Conservation (phyloP, 306 rosid genomes). For the apple (Malus domestica) region DNA sequence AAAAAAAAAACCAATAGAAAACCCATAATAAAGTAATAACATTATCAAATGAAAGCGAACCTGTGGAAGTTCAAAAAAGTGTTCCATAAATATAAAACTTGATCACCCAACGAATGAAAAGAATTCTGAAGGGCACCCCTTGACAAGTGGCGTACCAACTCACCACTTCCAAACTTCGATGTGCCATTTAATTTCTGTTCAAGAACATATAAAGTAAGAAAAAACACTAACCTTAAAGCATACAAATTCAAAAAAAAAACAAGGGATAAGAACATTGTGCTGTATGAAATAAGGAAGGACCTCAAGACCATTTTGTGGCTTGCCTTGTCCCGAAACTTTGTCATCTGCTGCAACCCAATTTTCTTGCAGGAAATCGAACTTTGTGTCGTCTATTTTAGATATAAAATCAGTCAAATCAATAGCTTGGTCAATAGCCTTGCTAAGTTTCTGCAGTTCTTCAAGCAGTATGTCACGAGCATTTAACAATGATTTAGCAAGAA, state of each 20-base stretch:
- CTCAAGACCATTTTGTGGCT: conserved; percentile 67
- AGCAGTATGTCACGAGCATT: conserved; percentile 65
- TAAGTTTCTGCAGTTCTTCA: conserved; percentile 65
- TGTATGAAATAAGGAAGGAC: conserved; percentile 48
- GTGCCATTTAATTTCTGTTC: conserved; percentile 38
- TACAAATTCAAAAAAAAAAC: neutral
- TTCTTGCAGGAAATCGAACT: conserved; percentile 33
- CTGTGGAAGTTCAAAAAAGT: conserved; percentile 67
- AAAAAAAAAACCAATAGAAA: no score
- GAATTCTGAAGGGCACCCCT: conserved; percentile 38
- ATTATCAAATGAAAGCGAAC: conserved; percentile 34
- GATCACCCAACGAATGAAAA: conserved; percentile 60
- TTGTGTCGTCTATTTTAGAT: conserved; percentile 48
- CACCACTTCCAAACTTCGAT: conserved; percentile 34
- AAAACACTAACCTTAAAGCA: conserved; percentile 1
- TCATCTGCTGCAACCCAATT: conserved; percentile 30
- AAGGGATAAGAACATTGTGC: neutral
- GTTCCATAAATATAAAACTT: conserved; percentile 74
- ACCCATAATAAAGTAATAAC: neutral
- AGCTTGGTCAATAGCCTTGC: conserved; percentile 49
- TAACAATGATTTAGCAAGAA: conserved; percentile 57
- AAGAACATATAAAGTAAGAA: conserved; percentile 13
- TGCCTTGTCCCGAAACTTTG: conserved; percentile 53
- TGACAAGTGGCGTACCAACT: conserved; percentile 35
- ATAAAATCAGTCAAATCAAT: conserved; percentile 64